Base-by-base conservation (phyloP, 163 green algal species). In the Picocystis sp. region DNA sequence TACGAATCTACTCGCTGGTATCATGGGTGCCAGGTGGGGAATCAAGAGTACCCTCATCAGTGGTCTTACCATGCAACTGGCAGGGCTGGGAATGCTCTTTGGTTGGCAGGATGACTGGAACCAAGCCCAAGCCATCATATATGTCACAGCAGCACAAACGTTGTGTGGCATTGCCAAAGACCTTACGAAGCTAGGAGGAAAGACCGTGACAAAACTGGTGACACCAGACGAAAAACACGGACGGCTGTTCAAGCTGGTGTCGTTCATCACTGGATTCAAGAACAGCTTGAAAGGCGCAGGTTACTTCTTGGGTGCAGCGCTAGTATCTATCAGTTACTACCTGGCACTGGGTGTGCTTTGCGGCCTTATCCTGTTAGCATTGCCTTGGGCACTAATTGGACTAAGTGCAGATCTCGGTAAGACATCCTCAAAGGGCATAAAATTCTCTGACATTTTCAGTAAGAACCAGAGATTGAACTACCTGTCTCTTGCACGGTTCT, bases 171-270 rank as follows among this genome's bases (percentile, higher is more conserved):
- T 89, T 1, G 80, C 82, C 21, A 92, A 89, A 60, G 81, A 92
- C 60, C 65, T 92, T 11, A 85, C 76, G n/a, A 92, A 92, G 72
- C 66, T 92, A 10, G 81, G 81, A 0, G 80, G 80, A 14, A 92
- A 92, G 67, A 86, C 80, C 0, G 76, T 90, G 5, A 86, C 76
- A 25, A 87, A 85, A 58, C 68, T 84, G 5, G 76, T 90, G 22
- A 90, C 81, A 1, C 78, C 81, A 5, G 75, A 86, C 3, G 81
- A 82, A 51, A 78, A 82, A 62, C 66, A 88, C 62, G 61, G 55
- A 17, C 53, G 42, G 2, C 70, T 92, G 24, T 92, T 92, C 72
- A 81, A 81, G 60, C 63, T 89, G 17, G 81, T 92, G 3, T 78
- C 75, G 0, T 69, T 79, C 51, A 84, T 92, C 64, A 89, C 81